Evolutionary conservation across 495 filamentous ascomycete genomes (phyloP).

Genomic region (Glutinoglossum americanum): DNA sequence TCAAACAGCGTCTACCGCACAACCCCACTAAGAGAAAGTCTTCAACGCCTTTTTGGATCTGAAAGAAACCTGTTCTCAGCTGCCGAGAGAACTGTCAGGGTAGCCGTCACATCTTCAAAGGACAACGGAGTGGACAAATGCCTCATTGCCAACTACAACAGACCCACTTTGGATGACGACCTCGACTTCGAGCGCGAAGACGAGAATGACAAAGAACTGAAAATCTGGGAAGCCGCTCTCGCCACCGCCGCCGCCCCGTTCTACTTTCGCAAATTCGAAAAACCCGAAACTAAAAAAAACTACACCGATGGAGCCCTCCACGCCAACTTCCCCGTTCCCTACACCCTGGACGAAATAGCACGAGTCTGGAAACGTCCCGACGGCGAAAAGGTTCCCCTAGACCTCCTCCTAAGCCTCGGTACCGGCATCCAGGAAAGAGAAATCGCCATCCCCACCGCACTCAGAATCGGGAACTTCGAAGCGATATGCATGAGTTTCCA

Average conservation of each 20-base stretch:
- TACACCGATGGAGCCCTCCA: background rate
- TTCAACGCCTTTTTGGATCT: background rate
- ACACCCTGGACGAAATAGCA: background rate
- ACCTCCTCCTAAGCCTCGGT: background rate
- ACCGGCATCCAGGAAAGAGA: background rate
- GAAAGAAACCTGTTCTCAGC: background rate
- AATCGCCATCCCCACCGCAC: background rate
- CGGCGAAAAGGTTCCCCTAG: background rate
- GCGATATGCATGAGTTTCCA: background rate
- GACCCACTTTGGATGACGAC: background rate
- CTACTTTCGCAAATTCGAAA: conserved; percentile 7
- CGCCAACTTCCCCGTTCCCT: background rate
- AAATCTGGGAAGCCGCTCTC: conserved; percentile 3
- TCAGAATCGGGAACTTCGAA: background rate
- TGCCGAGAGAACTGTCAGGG: background rate
- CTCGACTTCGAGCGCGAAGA: conserved; percentile 3
- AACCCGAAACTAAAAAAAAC: background rate
- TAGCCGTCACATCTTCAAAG: background rate
- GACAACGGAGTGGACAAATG: background rate
- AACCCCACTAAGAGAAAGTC: background rate
- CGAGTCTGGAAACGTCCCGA: background rate
- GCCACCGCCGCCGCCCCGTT: conserved; percentile 6
- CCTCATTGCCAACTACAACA: background rate
- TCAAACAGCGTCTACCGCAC: background rate
- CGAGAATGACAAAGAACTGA: conserved; percentile 1